Conservation (phyloP, 2,329 filamentous ascomycete genomes). For the Colletotrichum siamense region DNA sequence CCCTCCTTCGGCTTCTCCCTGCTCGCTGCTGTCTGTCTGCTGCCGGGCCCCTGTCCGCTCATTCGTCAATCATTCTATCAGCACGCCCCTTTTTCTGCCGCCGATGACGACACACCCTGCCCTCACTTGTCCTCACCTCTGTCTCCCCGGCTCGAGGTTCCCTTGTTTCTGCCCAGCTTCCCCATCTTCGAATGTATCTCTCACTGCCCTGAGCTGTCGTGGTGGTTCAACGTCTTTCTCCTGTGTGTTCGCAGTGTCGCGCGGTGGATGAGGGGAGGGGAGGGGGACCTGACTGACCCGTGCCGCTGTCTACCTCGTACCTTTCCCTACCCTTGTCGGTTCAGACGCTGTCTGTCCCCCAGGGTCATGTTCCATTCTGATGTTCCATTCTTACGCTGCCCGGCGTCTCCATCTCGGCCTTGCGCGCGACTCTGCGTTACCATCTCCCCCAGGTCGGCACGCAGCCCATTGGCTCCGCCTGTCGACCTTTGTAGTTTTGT, state of each 20-base stretch:
- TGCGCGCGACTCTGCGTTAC: not conserved
- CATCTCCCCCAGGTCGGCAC: not conserved
- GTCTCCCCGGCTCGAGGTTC: not conserved
- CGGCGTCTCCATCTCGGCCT: constrained; percentile 13
- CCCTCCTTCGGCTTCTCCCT: constrained; percentile 5
- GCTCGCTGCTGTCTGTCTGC: not conserved
- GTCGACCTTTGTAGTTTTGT: not conserved
- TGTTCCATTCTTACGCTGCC: not conserved
- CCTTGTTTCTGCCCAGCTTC: constrained; percentile 9
- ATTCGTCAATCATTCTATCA: not conserved
- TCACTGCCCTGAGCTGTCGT: not conserved
- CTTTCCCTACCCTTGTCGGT: constrained; percentile 3
- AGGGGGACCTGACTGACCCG: not conserved
- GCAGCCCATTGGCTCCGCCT: not conserved
- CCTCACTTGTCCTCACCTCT: not conserved
- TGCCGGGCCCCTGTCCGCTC: not conserved
- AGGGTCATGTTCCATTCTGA: not conserved
- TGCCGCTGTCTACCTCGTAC: not conserved
- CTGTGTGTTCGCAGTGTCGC: not conserved
- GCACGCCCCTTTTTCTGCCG: not conserved
- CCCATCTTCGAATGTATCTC: not conserved
- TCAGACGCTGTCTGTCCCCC: not conserved
- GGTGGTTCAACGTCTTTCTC: not conserved
- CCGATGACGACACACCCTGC: not conserved
- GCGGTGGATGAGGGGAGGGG: not conserved